Base-by-base conservation (phyloP, 495 filamentous ascomycete genomes). In the Astrothelium macrocarpum region DNA sequence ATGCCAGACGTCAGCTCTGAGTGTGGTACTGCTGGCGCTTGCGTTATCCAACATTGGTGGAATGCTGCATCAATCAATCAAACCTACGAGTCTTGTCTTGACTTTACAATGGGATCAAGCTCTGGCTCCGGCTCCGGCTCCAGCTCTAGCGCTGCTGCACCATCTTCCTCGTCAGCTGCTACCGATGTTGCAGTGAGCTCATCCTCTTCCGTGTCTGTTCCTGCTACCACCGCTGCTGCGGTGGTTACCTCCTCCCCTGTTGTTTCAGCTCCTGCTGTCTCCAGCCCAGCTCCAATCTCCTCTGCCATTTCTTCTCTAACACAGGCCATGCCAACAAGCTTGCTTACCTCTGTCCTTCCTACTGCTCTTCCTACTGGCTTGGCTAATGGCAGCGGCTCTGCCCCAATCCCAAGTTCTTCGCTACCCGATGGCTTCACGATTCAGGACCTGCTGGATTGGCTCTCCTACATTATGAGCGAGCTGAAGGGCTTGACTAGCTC, bases 1-100 rank as follows among this genome's bases (percentile, higher is more conserved):
- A 82, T 91, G 63, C 88, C 87, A 9, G 78, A 82, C 62, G 68
- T 90, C 20, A 82, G 77, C 18, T 71, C 68, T 39, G 71, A 82
- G 75, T 91, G 87, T 68, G 71, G 76, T 18, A 76, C 73, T 53
- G 79, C 82, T 14, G 88, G 88, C 64, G 80, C 75, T 65, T 89
- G 86, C 75, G 85, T 86, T 28, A 76, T 90, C 31, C 86, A 90
- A 71, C 84, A 82, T 81, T 86, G 76, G 73, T 91, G 87, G 87
- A 85, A 84, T 67, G 86, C 85, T 60, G 61, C 79, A 45, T 81
- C 78, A 9, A 82, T 85, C 36, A 79, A 82, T 56, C 87, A 91
- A 78, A 88, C 87, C 31, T 90, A 90, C 66, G 84, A 90, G 79
- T 81, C 81, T 46, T 89, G 87, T 70, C 70, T 89, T 67, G 87